Percentiles rank a stretch among this genome's conserved stretches.
Evolutionary conservation across 768 basidiomycete species (phyloP).

Genomic region (Tulasnella sp.): DNA sequence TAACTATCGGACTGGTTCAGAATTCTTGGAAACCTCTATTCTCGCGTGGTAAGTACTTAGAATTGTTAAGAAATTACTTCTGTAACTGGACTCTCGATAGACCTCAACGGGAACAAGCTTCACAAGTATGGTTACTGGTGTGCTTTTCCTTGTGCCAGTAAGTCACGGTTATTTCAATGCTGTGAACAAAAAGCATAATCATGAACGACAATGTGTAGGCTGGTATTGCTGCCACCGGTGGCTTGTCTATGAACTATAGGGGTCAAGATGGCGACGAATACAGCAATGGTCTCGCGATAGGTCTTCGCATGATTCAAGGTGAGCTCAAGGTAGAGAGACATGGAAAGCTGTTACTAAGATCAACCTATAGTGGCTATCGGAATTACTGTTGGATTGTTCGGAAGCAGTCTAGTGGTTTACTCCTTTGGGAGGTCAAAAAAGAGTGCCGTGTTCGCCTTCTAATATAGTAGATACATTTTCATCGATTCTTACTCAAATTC

Average conservation of each 20-base stretch:
- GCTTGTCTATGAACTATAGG: constrained; percentile 40
- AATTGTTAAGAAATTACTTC: background rate
- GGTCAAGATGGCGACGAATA: constrained; percentile 23
- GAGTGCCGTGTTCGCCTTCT: constrained; percentile 77
- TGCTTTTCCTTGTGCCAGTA: constrained; percentile 76
- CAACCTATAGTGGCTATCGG: constrained; percentile 53
- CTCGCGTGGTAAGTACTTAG: constrained; percentile 47
- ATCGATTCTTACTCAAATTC: too few species aligned
- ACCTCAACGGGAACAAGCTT: constrained; percentile 54
- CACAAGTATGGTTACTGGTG: constrained; percentile 82
- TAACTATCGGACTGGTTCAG: constrained; percentile 39
- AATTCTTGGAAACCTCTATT: constrained; percentile 66
- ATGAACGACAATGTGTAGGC: constrained; percentile 35
- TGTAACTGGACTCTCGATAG: background rate
- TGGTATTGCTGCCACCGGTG: constrained; percentile 75
- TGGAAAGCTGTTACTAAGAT: background rate
- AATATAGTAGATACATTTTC: constrained; percentile 20
- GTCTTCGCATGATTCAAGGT: constrained; percentile 79
- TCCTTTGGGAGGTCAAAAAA: constrained; percentile 75
- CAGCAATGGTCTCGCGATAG: constrained; percentile 66
- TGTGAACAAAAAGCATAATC: background rate
- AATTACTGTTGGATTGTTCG: constrained; percentile 80
- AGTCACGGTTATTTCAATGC: constrained; percentile 24
- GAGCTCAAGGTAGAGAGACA: background rate
- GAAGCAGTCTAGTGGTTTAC: constrained; percentile 77